Evolutionary conservation across 2,329 filamentous ascomycete species (phyloP), one percentile per base, ranked within the genome.

Genomic region (Zasmidium citrigriseum): DNA sequence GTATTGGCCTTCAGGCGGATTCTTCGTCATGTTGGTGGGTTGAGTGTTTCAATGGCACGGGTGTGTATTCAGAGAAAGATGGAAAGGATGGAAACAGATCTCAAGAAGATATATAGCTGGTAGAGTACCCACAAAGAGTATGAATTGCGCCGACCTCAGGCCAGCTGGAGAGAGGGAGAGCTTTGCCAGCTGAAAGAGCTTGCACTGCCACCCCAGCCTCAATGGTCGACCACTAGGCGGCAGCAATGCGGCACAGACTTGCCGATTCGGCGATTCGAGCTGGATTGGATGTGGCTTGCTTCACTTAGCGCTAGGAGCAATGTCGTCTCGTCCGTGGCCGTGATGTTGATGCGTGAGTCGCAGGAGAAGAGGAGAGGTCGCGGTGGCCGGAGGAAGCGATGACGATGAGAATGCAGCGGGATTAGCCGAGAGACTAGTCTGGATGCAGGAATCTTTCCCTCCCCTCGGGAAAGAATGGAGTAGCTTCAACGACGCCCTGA

Each of bases 121-220:
- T 27, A 23, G 47, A 46, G 4, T 23, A 18, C n/a, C 25, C 23
- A 11, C 18, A 16, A 16, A 49, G 50, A 12, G 38, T 5, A 38
- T n/a, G 14, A 38, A 27, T 48, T 18, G 23, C 16, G 34, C 14
- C 34, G 12, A n/a, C n/a, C 34, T 41, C 14, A 41, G 34, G 34
- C 34, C 12, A 16, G 34, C 34, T 41, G 34, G 14, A n/a, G 34
- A 41, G 34, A n/a, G 34, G 34, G 18, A 41, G 34, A 41, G 34
- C 34, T 41, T 11, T 41, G 34, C 34, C 34, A 41, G 34, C 34
- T 41, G 34, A 41, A 29, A 61, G 50, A 52, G 46, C 46, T 59
- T n/a, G 52, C 61, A 64, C 59, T 59, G 61, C 61, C 61, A 52
- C 61, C 63, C 27, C 27, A 58, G 52, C 83, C 67, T 79, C 84